These are phyloP conservation scores for Rubroboletus pulcherrimus DNA, from an alignment of 768 basidiomycete species.

Conservation along the genomic window DNA sequence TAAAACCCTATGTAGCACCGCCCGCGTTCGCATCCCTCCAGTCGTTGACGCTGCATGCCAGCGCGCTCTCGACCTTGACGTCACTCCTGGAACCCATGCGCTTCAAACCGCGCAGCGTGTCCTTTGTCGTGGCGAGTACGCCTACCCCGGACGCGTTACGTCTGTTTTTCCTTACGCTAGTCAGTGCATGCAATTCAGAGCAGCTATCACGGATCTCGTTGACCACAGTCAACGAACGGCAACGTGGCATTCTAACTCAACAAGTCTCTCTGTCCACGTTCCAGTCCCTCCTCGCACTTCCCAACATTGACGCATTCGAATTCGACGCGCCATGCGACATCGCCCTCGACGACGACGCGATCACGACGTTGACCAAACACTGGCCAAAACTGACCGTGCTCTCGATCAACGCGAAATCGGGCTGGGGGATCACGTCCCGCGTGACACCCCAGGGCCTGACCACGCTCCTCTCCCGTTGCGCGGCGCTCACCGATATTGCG, in stretches of 20 bases:
- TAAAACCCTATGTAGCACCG: constrained; percentile 6
- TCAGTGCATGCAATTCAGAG: constrained; percentile 8
- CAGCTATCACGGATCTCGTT: constrained; percentile 9
- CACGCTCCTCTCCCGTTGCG: constrained; percentile 17
- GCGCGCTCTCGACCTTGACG: constrained; percentile 16
- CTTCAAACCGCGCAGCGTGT: constrained; percentile 11
- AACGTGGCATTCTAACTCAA: background rate
- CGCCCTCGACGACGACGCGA: constrained; percentile 17
- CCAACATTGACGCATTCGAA: constrained; percentile 8
- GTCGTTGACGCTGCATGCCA: constrained; percentile 8
- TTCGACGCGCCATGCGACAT: constrained; percentile 22
- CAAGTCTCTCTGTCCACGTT: constrained; percentile 15
- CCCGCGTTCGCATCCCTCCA: constrained; percentile 17
- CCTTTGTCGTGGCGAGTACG: constrained; percentile 9
- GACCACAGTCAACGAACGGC: background rate
- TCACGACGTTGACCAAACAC: constrained; percentile 15
- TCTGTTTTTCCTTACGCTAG: constrained; percentile 21
- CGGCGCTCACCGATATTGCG: constrained; percentile 6
- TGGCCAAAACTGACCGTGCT: constrained; percentile 18
- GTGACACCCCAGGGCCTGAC: constrained; percentile 24
- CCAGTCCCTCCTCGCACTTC: constrained; percentile 16
- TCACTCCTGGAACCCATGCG: constrained; percentile 19
- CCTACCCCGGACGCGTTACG: constrained; percentile 19
- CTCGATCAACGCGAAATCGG: constrained; percentile 15
- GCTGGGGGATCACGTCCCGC: constrained; percentile 17